Conservation (phyloP, 192 early-diverging fungal species). For the Umbelopsis vinacea region DNA sequence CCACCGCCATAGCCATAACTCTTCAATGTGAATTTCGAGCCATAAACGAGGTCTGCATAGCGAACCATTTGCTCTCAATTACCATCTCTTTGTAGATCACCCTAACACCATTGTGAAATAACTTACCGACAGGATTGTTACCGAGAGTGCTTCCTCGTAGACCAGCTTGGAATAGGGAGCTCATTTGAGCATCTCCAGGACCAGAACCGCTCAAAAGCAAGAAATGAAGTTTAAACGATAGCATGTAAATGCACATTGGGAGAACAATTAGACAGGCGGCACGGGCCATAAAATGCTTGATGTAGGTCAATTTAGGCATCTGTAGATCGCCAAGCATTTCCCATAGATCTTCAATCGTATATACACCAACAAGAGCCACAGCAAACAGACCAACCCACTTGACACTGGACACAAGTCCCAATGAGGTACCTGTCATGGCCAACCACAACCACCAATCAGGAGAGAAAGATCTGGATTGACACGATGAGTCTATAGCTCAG, state of each 20-base stretch:
- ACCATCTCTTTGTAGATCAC: not conserved
- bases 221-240: constrained; percentile 89
- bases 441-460: constrained; percentile 91
- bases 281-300: constrained; percentile 86
- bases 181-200: constrained; percentile 91
- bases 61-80: not conserved
- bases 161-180: constrained; percentile 95
- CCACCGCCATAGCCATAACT: constrained; percentile 84
- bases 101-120: not conserved
- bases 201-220: constrained; percentile 80
- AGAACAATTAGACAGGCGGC: constrained; percentile 78
- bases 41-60: constrained; percentile 83
- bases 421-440: constrained; percentile 78
- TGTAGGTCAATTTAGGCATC: constrained; percentile 65
- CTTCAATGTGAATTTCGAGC: constrained; percentile 87
- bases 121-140: constrained; percentile 78
- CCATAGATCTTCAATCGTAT: constrained; percentile 95
- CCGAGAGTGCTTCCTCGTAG: constrained; percentile 80
- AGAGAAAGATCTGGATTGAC: constrained; percentile 72
- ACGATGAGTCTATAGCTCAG: too few relatives aligned
- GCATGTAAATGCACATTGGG: constrained; percentile 83
- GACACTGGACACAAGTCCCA: constrained; percentile 83
- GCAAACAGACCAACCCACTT: constrained; percentile 98
- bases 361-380: constrained; percentile 87
- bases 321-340: constrained; percentile 77